phyloP scores from a whole-genome alignment of 805 yeast genomes.

The Cyberlindnera amylophila region DNA sequence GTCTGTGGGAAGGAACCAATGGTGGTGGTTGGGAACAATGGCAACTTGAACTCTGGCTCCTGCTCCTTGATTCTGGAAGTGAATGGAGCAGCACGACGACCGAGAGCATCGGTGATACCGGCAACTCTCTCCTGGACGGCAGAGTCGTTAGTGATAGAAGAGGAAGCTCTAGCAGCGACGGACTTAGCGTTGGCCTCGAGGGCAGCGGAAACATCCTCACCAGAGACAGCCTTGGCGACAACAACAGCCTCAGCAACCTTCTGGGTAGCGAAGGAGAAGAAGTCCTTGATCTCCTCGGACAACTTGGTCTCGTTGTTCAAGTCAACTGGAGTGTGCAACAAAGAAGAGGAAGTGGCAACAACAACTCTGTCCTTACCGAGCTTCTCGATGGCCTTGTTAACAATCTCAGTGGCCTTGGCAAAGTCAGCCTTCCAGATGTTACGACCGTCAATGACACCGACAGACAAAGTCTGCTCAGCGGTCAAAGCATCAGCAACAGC shows the following conservation, averaged over 20 bases:
- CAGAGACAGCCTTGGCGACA: constrained; percentile 83
- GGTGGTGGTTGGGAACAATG: constrained; percentile 99
- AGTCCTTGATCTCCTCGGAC: constrained; percentile 87
- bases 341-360: constrained; percentile 93
- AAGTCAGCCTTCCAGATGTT: constrained; percentile 99
- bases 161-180: constrained; percentile 78
- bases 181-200: constrained; percentile 85
- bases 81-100: constrained; percentile 86
- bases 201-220: constrained; percentile 71
- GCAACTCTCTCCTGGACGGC: constrained; percentile 86
- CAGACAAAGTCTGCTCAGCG: constrained; percentile 78
- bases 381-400: constrained; percentile 77
- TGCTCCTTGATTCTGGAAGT: constrained; percentile 84
- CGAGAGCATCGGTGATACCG: constrained; percentile 66
- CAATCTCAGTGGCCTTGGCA: constrained; percentile 77
- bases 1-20: constrained; percentile 99
- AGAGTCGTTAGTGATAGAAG: constrained; percentile 86
- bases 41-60: constrained; percentile 83
- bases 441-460: constrained; percentile 98
- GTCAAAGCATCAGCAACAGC: constrained; percentile 66
- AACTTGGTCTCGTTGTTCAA: constrained; percentile 88
- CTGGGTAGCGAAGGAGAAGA: constrained; percentile 98
- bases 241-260: constrained; percentile 88
- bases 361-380: constrained; percentile 83
- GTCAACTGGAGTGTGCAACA: constrained; percentile 98